Conservation (phyloP, 106 monocot genomes). For the Triglochin maritima region DNA sequence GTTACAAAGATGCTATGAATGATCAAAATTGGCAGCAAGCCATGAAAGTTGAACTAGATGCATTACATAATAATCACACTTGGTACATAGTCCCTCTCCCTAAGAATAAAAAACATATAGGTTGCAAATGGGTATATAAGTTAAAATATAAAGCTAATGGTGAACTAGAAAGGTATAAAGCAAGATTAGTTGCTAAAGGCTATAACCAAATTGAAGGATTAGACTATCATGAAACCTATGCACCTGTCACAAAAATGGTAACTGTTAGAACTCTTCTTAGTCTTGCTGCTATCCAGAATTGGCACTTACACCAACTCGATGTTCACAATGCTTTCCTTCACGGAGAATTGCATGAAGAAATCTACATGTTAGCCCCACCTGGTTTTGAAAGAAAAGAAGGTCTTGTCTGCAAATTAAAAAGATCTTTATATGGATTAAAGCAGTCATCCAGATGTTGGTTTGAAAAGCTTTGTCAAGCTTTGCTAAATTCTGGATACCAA, state of each 20-base stretch:
- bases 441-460: not conserved
- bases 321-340: not conserved
- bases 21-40: not conserved
- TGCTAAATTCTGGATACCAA: not conserved
- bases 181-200: not conserved
- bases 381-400: not conserved
- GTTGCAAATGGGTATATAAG: constrained; percentile 5
- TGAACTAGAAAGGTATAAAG: not conserved
- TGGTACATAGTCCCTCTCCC: not conserved
- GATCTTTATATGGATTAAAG: constrained; percentile 2
- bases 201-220: not conserved
- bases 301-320: not conserved
- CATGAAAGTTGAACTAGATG: not conserved
- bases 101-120: not conserved
- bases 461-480: not conserved
- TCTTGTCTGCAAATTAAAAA: not conserved
- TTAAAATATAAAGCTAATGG: not conserved
- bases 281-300: not conserved
- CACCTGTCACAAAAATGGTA: not conserved
- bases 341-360: not conserved
- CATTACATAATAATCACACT: not conserved
- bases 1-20: not conserved
- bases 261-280: not conserved
- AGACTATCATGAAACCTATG: not conserved
- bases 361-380: not conserved